Conservation (phyloP, 2,329 filamentous ascomycete genomes). For the Hymenoscyphus occultus region DNA sequence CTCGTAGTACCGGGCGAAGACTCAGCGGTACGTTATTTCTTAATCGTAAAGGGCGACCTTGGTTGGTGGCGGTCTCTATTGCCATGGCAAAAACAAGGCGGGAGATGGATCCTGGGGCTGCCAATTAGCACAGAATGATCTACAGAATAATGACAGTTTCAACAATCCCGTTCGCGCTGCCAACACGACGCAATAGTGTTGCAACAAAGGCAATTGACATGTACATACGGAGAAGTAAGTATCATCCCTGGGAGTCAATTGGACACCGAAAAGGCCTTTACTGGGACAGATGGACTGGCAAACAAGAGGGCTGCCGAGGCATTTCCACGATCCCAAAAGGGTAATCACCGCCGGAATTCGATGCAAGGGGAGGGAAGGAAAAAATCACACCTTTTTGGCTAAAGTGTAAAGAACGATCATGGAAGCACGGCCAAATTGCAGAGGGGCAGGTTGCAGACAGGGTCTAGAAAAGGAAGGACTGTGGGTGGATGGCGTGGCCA, state of each 20-base stretch:
- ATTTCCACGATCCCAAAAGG: background rate
- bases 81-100: background rate
- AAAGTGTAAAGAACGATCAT: background rate
- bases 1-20: constrained; percentile 55
- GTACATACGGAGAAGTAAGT: background rate
- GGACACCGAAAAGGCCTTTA: background rate
- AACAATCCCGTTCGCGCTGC: background rate
- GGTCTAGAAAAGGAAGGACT: background rate
- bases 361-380: background rate
- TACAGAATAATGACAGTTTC: background rate
- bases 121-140: background rate
- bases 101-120: background rate
- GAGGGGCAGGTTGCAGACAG: background rate
- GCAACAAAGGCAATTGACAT: background rate
- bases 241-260: background rate
- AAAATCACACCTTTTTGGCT: background rate
- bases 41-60: background rate
- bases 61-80: background rate
- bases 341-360: background rate
- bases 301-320: too few relatives aligned
- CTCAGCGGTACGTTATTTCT: constrained; percentile 43
- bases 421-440: background rate
- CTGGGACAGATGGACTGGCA: background rate
- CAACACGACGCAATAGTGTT: background rate
- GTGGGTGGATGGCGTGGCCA: background rate